phyloP scores from a whole-genome alignment of 768 basidiomycete species.

The Mycena kentingensis region DNA sequence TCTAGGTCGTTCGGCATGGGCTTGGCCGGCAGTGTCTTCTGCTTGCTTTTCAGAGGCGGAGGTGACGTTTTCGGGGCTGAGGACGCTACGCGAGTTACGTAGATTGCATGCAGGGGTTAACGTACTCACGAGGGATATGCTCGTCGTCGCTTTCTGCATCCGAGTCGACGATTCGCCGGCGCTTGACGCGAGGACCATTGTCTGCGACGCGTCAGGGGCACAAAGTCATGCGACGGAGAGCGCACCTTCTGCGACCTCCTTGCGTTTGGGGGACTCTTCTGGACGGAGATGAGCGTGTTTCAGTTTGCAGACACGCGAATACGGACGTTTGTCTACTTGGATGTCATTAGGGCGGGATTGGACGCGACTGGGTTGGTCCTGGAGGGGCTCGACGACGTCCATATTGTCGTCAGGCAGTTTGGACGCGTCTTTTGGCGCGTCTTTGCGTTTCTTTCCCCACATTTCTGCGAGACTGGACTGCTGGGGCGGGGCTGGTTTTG shows the following conservation, averaged over 20 bases:
- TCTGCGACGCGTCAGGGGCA: constrained; percentile 25
- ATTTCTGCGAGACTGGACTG: constrained; percentile 79
- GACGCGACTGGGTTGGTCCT: constrained; percentile 23
- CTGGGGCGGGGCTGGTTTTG: constrained; percentile 69
- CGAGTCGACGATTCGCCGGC: constrained; percentile 53
- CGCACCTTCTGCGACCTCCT: constrained; percentile 29
- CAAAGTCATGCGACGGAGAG: neutral
- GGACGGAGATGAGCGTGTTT: neutral
- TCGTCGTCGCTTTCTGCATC: constrained; percentile 53
- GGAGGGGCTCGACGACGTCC: constrained; percentile 32
- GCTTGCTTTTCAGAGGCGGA: constrained; percentile 24
- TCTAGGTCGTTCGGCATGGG: too few relatives aligned
- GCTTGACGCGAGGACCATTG: constrained; percentile 44
- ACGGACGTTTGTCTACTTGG: neutral
- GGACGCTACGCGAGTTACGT: constrained; percentile 2
- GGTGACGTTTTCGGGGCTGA: constrained; percentile 12
- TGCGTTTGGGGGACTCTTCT: constrained; percentile 48
- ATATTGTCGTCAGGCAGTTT: constrained; percentile 30
- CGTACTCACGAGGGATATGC: constrained; percentile 6
- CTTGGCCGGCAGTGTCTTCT: constrained; percentile 18
- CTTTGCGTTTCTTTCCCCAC: constrained; percentile 56
- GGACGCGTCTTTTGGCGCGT: constrained; percentile 28
- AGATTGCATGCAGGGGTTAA: constrained; percentile 1
- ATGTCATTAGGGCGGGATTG: constrained; percentile 1
- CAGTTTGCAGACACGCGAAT: neutral